Evolutionary conservation across 495 filamentous ascomycete species (phyloP), one percentile per base, ranked within the genome.

Genomic region (Hypoxylon perforatum): DNA sequence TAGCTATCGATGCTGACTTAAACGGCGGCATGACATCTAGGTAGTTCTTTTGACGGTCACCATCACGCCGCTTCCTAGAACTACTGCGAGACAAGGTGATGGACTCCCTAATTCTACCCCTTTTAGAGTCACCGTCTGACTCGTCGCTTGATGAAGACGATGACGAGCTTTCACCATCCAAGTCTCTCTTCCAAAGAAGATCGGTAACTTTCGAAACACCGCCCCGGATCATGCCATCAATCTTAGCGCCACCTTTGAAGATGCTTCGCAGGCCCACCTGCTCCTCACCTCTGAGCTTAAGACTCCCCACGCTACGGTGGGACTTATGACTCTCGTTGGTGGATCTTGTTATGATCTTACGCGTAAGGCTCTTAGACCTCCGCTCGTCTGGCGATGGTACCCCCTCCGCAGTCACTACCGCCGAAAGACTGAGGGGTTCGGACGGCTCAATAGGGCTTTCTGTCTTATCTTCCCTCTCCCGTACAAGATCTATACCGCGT

Each of bases 171-270:
- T 76, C 72, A 0, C 17, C 56, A 3, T 61, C 69, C 0, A 67
- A 64, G 12, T 84, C 80, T 48, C 73, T 82, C 48, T 78, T 76
- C 79, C 80, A 82, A 49, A 84, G 61, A 42, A 84, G 71, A 57
- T 84, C 81, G 23, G 80, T 76, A 19, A 84, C 74, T 61, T 82
- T 84, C 45, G 80, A 82, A 4, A 84, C 80, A 54, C 80, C 70
- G 12, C 75, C 82, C 6, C 81, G 78, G 57, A 84, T 60, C 54
- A 84, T 77, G 23, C 73, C 80, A 58, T 84, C 81, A 50, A 84
- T 74, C 41, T 81, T 81, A 21, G 79, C 76, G 8, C 72, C 50
- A 14, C 77, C 76, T 61, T 76, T 77, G 64, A 84, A 81, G 38
- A 84, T 68, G 21, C 75, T 75, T 38, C 78, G 70, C 2, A 83